Evolutionary conservation across 768 basidiomycete species (phyloP).

Genomic region (Pulveroboletus sp.): DNA sequence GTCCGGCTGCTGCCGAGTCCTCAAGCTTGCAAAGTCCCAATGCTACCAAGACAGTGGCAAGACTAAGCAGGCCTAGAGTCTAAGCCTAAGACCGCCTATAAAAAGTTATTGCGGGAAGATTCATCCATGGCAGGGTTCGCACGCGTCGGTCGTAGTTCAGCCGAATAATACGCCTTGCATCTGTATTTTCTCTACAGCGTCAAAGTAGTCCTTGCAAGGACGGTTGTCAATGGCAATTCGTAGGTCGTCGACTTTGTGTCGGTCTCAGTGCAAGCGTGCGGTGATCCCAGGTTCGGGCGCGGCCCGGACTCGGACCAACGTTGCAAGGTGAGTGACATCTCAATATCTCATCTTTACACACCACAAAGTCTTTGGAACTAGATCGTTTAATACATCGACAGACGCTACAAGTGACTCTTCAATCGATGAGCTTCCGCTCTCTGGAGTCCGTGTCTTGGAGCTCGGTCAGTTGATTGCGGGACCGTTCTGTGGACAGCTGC

Average conservation of each 20-base stretch:
- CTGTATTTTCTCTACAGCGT: too few species aligned
- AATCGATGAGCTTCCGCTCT: conserved; percentile 47
- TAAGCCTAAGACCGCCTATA: too few species aligned
- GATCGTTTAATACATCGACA: conserved; percentile 16
- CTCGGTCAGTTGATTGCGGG: conserved; percentile 72
- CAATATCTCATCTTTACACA: background rate
- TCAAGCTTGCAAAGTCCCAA: too few species aligned
- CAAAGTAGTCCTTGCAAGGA: too few species aligned
- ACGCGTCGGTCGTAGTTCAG: too few species aligned
- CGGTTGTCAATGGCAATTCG: background rate
- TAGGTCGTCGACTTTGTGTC: background rate
- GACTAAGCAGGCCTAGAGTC: too few species aligned
- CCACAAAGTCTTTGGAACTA: background rate
- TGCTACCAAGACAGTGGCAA: too few species aligned
- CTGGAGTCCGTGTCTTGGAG: conserved; percentile 64
- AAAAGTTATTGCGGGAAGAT: too few species aligned
- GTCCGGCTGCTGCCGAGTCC: too few species aligned
- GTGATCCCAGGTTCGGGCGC: background rate
- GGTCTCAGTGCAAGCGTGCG: background rate
- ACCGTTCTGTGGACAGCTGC: conserved; percentile 69
- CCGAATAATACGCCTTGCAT: too few species aligned
- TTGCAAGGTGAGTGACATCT: conserved; percentile 4
- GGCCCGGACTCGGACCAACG: background rate
- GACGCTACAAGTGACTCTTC: background rate
- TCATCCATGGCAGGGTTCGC: too few species aligned